phyloP scores from a whole-genome alignment of 176 grass and related monocot genomes.

The Bothriochloa decipiens region DNA sequence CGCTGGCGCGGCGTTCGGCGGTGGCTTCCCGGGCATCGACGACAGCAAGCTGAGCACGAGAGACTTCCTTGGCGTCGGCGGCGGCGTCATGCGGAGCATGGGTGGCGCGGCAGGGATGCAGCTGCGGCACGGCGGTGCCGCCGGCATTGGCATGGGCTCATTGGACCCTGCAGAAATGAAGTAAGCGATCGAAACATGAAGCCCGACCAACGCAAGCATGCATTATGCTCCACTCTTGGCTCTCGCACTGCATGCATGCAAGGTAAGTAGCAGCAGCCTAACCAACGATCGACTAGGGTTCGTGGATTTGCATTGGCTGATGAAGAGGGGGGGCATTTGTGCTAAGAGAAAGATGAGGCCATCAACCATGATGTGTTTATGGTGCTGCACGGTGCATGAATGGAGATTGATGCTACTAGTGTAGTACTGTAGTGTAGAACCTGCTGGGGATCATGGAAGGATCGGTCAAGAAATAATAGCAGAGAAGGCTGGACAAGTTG shows the following conservation, averaged over 20 bases:
- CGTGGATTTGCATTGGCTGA: neutral
- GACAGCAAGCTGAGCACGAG: constrained; percentile 67
- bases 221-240: neutral
- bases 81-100: constrained; percentile 59
- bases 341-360: neutral
- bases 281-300: constrained; percentile 1
- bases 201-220: neutral
- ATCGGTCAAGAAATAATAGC: constrained; percentile 11
- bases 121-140: constrained; percentile 30
- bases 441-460: neutral
- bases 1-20: constrained; percentile 33
- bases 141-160: constrained; percentile 53
- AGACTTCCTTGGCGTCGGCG: constrained; percentile 81
- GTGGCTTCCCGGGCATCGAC: constrained; percentile 46
- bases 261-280: constrained; percentile 9
- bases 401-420: neutral
- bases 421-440: neutral
- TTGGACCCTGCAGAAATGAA: constrained; percentile 67
- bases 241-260: too few species aligned
- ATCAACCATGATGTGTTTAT: neutral
- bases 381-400: neutral
- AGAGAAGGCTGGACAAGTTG: constrained; percentile 16
- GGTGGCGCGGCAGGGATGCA: constrained; percentile 28
- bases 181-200: constrained; percentile 11
- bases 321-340: neutral